These are phyloP conservation scores for Xylaria sp. DNA, from an alignment of 2,329 filamentous ascomycete species.

Conservation along the genomic window DNA sequence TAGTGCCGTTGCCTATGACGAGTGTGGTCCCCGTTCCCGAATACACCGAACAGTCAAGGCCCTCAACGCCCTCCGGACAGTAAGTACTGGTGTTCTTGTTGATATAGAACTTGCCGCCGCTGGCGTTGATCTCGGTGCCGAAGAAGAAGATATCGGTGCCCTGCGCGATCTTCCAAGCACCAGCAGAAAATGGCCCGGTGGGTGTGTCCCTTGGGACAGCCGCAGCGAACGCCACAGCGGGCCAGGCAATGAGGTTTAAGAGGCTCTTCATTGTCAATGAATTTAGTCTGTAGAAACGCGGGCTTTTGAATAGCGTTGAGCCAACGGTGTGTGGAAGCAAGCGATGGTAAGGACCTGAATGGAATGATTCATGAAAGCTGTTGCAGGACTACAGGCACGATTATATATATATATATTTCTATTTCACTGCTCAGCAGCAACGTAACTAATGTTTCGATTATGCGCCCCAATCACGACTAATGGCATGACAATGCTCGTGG, in stretches of 20 bases:
- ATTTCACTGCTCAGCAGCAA: background rate
- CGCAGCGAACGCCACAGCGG: constrained; percentile 19
- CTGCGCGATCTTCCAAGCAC: constrained; percentile 34
- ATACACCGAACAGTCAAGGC: constrained; percentile 38
- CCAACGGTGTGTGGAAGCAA: background rate
- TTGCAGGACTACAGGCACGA: background rate
- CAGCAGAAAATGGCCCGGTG: constrained; percentile 34
- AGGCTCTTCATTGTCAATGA: constrained; percentile 28
- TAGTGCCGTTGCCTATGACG: constrained; percentile 29
- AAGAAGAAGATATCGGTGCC: constrained; percentile 23
- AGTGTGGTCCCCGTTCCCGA: constrained; percentile 38
- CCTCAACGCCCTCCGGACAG: constrained; percentile 34
- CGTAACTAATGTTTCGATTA: background rate
- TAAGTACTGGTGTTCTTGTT: constrained; percentile 39
- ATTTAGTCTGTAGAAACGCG: background rate
- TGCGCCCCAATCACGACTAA: constrained; percentile 5
- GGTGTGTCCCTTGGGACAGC: constrained; percentile 11
- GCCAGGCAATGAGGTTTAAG: constrained; percentile 22
- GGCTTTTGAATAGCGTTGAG: background rate
- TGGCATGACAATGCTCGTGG: background rate
- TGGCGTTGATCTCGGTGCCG: constrained; percentile 40
- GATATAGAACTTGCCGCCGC: constrained; percentile 42
- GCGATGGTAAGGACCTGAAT: background rate
- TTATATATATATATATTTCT: constrained; percentile 20
- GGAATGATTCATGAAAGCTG: background rate